Evolutionary conservation across 805 yeast species (phyloP).

Genomic region (Candida namnaoensis): DNA sequence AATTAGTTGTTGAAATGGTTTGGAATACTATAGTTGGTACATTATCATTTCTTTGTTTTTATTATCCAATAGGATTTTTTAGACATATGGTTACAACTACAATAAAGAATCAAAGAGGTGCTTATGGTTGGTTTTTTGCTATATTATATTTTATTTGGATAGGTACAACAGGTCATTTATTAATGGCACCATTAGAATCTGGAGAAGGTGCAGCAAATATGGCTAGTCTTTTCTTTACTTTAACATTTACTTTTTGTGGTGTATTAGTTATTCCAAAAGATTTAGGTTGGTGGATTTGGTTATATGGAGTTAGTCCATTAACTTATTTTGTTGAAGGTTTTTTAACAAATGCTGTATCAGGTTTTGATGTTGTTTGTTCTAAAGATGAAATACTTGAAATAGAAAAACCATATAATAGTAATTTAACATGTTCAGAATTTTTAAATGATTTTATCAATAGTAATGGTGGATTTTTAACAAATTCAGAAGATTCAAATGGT

Average conservation of each 20-base stretch:
- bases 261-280: conserved; percentile 50
- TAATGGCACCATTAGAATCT: conserved; percentile 49
- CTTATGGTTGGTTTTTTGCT: conserved; percentile 35
- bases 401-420: conserved; percentile 43
- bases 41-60: conserved; percentile 51
- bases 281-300: conserved; percentile 69
- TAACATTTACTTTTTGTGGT: conserved; percentile 71
- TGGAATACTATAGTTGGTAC: conserved; percentile 57
- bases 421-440: conserved; percentile 51
- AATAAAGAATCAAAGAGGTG: conserved; percentile 44
- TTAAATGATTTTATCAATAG: too few relatives aligned
- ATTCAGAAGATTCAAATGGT: too few relatives aligned
- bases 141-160: conserved; percentile 39
- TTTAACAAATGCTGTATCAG: conserved; percentile 47
- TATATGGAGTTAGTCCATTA: conserved; percentile 67
- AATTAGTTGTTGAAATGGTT: conserved; percentile 58
- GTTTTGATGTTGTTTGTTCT: conserved; percentile 37
- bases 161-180: conserved; percentile 47
- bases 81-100: conserved; percentile 52
- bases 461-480: too few relatives aligned
- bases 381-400: conserved; percentile 36
- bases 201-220: conserved; percentile 56
- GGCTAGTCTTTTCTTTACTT: conserved; percentile 45
- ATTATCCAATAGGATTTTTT: conserved; percentile 67
- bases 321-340: conserved; percentile 55